Evolutionary conservation across 208 protist species (phyloP).

Genomic region (Wallacemonas sp.): DNA sequence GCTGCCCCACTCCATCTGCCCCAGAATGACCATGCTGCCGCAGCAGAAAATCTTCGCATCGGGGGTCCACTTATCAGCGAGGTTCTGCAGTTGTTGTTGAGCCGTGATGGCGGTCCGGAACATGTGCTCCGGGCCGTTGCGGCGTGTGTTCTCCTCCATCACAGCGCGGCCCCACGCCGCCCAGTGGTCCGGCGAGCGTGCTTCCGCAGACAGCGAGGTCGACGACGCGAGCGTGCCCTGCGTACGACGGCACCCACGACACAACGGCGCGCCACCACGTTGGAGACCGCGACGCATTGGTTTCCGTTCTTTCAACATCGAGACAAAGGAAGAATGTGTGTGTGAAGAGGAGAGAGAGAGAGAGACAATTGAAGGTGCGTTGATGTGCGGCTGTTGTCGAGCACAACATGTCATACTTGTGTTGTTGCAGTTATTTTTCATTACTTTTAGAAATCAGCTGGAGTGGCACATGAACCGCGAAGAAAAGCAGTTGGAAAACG

Average conservation of each 20-base stretch:
- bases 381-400: too few relatives aligned
- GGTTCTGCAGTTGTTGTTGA: constrained; percentile 78
- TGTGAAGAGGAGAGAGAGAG: too few relatives aligned
- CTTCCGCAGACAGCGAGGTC: not conserved
- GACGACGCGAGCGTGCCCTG: not conserved
- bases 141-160: constrained; percentile 76
- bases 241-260: too few relatives aligned
- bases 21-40: constrained; percentile 85
- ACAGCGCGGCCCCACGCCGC: constrained; percentile 73
- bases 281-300: too few relatives aligned
- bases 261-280: too few relatives aligned
- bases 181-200: constrained; percentile 67
- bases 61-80: constrained; percentile 89
- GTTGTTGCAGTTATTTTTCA: not conserved
- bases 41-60: constrained; percentile 91
- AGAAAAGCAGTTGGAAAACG: too few relatives aligned
- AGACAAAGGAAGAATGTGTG: too few relatives aligned
- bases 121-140: constrained; percentile 85
- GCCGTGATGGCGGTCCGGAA: constrained; percentile 80
- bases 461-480: too few relatives aligned
- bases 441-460: not conserved
- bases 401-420: not conserved
- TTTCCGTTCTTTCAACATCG: too few relatives aligned
- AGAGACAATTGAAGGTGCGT: too few relatives aligned
- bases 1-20: constrained; percentile 92